These are phyloP conservation scores for Mortierella sp. DNA, from an alignment of 371 early-diverging fungal species.

Conservation along the genomic window DNA sequence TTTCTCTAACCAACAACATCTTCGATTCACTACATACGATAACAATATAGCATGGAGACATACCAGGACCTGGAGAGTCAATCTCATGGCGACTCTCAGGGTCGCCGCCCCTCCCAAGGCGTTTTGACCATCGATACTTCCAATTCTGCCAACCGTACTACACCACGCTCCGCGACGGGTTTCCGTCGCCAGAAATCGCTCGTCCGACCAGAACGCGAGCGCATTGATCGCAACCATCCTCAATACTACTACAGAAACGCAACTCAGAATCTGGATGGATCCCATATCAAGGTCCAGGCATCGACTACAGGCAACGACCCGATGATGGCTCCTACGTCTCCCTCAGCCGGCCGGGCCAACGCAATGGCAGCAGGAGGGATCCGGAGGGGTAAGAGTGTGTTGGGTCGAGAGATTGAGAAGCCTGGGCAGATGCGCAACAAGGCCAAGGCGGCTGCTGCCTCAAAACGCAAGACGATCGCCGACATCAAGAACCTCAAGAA, in stretches of 20 bases:
- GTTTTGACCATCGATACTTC: slow-evolving; percentile 41
- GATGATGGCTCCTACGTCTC: slow-evolving; percentile 19
- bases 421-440: slow-evolving; percentile 46
- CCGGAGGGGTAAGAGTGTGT: slow-evolving; percentile 54
- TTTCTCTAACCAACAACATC: not conserved
- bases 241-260: slow-evolving; percentile 71
- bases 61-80: slow-evolving; percentile 51
- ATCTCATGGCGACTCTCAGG: slow-evolving; percentile 26
- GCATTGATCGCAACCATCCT: slow-evolving; percentile 66
- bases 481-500: slow-evolving; percentile 33
- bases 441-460: slow-evolving; percentile 15
- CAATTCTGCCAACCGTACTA: slow-evolving; percentile 8
- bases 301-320: slow-evolving; percentile 55
- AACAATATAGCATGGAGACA: slow-evolving; percentile 45
- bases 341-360: no score
- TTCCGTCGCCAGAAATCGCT: slow-evolving; percentile 72
- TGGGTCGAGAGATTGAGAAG: slow-evolving; percentile 56
- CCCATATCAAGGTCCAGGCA: slow-evolving; percentile 47
- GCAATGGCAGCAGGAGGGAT: slow-evolving; percentile 23
- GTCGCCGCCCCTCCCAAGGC: slow-evolving; percentile 44
- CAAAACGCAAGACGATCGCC: slow-evolving; percentile 41
- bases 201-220: slow-evolving; percentile 78
- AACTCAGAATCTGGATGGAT: slow-evolving; percentile 55
- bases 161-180: slow-evolving; percentile 29
- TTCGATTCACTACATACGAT: not conserved